A percentile compares a stretch with the other conserved stretches of the same genome.
Conservation (phyloP, 345 rosid genomes). For the Salix suchowensis region DNA sequence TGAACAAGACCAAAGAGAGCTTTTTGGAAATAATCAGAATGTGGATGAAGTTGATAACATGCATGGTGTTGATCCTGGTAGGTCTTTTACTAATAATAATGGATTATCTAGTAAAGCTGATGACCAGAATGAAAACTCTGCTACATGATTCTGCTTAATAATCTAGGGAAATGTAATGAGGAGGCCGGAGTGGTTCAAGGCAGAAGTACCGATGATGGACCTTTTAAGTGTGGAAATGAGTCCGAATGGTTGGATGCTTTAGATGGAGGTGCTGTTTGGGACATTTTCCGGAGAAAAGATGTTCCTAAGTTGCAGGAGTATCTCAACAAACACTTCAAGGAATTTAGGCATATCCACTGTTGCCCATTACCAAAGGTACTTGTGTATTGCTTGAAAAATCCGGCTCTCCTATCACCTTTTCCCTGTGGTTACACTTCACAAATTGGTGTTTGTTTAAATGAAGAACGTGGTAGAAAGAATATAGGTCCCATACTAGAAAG, state of each 20-base stretch:
- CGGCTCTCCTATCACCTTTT: no score
- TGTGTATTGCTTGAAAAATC: no score
- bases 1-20: slow-evolving; percentile 55
- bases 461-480: no score
- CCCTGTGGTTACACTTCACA: no score
- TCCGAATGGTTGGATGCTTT: slow-evolving; percentile 9
- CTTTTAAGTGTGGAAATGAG: not conserved
- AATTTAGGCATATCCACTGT: slow-evolving; percentile 64
- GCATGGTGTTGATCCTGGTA: not conserved
- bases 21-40: slow-evolving; percentile 27
- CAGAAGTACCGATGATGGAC: not conserved
- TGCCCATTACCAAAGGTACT: slow-evolving; percentile 51
- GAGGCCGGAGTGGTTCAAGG: slow-evolving; percentile 11
- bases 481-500: no score
- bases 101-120: not conserved
- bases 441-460: no score
- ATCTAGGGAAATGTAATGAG: not conserved
- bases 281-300: slow-evolving; percentile 75
- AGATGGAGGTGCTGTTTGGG: slow-evolving; percentile 80
- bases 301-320: slow-evolving; percentile 56
- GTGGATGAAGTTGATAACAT: slow-evolving; percentile 2
- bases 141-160: not conserved
- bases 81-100: not conserved
- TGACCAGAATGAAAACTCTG: not conserved
- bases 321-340: slow-evolving; percentile 53